phyloP scores from a whole-genome alignment of 2,329 filamentous ascomycete genomes.

The Microsporum audouinii region DNA sequence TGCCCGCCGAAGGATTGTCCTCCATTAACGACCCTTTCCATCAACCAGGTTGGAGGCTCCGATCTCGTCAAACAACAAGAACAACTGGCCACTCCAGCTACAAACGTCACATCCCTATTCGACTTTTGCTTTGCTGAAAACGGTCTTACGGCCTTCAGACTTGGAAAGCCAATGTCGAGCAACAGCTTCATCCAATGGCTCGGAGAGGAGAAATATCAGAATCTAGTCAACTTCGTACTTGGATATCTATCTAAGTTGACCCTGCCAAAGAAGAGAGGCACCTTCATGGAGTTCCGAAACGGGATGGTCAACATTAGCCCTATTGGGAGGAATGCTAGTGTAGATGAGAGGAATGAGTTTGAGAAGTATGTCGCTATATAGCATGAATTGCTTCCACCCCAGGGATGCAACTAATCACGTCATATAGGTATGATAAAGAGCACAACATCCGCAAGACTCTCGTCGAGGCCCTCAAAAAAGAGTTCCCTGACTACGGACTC shows the following conservation, averaged over 20 bases:
- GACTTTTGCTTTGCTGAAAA: slow-evolving; percentile 98
- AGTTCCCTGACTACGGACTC: slow-evolving; percentile 71
- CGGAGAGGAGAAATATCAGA: slow-evolving; percentile 65
- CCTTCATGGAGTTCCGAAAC: slow-evolving; percentile 56
- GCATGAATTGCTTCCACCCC: neutral
- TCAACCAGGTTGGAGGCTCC: slow-evolving; percentile 60
- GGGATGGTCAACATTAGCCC: slow-evolving; percentile 56
- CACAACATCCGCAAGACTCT: slow-evolving; percentile 67
- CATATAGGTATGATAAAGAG: slow-evolving; percentile 56
- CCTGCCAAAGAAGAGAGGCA: slow-evolving; percentile 52
- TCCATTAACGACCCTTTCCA: slow-evolving; percentile 10
- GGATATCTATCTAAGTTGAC: slow-evolving; percentile 51
- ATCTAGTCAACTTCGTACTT: slow-evolving; percentile 47
- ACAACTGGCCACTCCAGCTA: slow-evolving; percentile 63
- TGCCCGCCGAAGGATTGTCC: neutral
- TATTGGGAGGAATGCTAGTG: slow-evolving; percentile 67
- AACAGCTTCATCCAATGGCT: slow-evolving; percentile 87
- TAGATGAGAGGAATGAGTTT: slow-evolving; percentile 69
- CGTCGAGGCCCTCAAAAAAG: slow-evolving; percentile 62
- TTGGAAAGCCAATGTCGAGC: slow-evolving; percentile 62
- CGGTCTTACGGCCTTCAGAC: slow-evolving; percentile 78
- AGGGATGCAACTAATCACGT: neutral
- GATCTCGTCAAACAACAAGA: slow-evolving; percentile 92
- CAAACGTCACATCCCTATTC: slow-evolving; percentile 71
- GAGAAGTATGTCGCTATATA: slow-evolving; percentile 39